Evolutionary conservation across 352 stramenopile genomes (phyloP), one percentile per base, ranked within the genome.

Genomic region (Pythium phragmitis): DNA sequence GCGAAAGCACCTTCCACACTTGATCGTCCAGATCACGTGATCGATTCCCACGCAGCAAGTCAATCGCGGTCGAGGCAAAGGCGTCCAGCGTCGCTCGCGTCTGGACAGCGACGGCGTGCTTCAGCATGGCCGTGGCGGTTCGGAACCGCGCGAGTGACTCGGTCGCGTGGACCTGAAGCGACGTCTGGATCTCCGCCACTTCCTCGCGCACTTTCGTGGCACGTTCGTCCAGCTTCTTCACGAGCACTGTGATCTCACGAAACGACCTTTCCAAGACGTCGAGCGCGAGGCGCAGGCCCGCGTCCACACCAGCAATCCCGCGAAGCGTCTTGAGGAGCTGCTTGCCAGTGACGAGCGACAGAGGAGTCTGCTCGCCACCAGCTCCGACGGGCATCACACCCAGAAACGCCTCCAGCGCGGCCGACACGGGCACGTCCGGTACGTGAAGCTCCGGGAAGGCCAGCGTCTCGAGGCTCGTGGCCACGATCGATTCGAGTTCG

Each of bases 261-360:
- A 60, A 62, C 16, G 56, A 26, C 14, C 41, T 28, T n/a, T 55
- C 43, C 7, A 65, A 7, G 1, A 30, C 26, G 28, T 67, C 47
- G 3, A 65, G 2, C 3, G 45, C 49, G 23, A 16, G 47, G 14
- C 55, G 36, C 11, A 55, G 5, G 7, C 66, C 36, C 11, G n/a
- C 34, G 51, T 60, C 30, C 3, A 28, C 14, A 6, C 58, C 45
- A 1, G 47, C 46, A 11, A 50, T 47, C 0, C 5, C 34, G 0
- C 65, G 51, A 7, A 71, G 52, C 7, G 34, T 19, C 17, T 13
- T 16, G 0, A 71, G 7, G 1, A 71, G 9, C 7, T 65, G 65
- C 12, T 60, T 14, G 26, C 43, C 23, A 4, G 43, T 37, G 3
- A 60, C n/a, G 12, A 62, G n/a, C 21, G 57, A 54, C 7, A 56